Evolutionary conservation across 176 grass and related monocot genomes (phyloP).

Genomic region (Elaeis guineensis): DNA sequence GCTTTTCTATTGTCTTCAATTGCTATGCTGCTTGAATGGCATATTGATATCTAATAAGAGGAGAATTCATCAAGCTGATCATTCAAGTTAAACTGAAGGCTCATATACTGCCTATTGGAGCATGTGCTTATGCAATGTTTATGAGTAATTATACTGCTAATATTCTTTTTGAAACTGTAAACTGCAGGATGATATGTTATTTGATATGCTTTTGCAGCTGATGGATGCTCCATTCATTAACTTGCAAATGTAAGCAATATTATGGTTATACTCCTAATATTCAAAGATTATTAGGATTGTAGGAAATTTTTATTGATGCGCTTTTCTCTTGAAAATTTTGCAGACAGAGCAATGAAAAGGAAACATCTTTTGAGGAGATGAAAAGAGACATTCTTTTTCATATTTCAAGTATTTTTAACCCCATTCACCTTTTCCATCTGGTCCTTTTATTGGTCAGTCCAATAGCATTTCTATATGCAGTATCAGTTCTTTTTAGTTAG

Average conservation of each 20-base stretch:
- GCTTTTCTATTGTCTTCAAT: no score
- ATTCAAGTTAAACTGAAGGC: not conserved
- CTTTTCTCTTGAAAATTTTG: constrained; percentile 18
- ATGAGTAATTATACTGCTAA: not conserved
- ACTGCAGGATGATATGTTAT: constrained; percentile 83
- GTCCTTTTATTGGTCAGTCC: constrained; percentile 64
- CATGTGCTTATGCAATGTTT: not conserved
- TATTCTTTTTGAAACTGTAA: not conserved
- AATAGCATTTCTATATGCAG: not conserved
- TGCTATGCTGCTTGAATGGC: no score
- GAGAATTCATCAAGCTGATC: no score
- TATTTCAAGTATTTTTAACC: constrained; percentile 63
- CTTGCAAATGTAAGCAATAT: constrained; percentile 47
- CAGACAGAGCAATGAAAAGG: constrained; percentile 34
- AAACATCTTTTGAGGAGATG: constrained; percentile 26
- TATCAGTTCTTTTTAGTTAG: no score
- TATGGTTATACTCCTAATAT: not conserved
- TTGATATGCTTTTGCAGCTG: constrained; percentile 62
- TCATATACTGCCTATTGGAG: not conserved
- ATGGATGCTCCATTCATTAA: constrained; percentile 50
- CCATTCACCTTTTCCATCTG: constrained; percentile 74
- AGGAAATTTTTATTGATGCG: constrained; percentile 3
- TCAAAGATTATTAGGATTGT: constrained; percentile 5
- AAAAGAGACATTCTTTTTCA: constrained; percentile 34
- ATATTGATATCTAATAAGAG: no score